phyloP scores from a whole-genome alignment of 1,284 basidiomycete genomes.

The Trametes versicolor region DNA sequence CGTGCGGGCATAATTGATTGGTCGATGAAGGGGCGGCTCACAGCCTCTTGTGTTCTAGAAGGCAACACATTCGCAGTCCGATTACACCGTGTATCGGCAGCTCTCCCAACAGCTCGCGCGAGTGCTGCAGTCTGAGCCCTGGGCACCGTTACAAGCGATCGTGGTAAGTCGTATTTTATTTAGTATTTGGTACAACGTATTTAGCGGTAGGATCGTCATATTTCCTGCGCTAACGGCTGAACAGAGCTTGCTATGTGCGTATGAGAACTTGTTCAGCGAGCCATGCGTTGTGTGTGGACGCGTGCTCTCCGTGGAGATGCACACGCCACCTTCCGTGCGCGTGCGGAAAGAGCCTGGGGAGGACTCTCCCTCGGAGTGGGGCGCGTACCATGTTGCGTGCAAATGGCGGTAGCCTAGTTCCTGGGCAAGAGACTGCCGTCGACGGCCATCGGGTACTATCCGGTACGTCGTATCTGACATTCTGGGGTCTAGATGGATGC shows the following conservation, averaged over 20 bases:
- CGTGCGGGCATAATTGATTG: conserved; percentile 25
- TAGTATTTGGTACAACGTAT: not conserved
- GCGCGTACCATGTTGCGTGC: conserved; percentile 63
- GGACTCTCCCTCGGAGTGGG: conserved; percentile 52
- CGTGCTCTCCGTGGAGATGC: conserved; percentile 71
- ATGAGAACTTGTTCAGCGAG: conserved; percentile 67
- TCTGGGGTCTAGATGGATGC: conserved; percentile 21
- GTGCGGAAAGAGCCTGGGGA: conserved; percentile 53
- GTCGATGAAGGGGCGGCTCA: conserved; percentile 1
- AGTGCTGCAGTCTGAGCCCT: conserved; percentile 63
- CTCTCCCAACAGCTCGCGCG: conserved; percentile 71
- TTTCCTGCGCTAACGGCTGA: conserved; percentile 16
- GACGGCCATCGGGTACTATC: conserved; percentile 17
- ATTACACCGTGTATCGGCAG: conserved; percentile 68
- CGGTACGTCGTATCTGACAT: conserved; percentile 22
- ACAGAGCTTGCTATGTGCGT: conserved; percentile 61
- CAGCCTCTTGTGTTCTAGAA: conserved; percentile 52
- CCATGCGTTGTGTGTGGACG: conserved; percentile 66
- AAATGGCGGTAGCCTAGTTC: conserved; percentile 40
- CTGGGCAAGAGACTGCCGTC: conserved; percentile 20
- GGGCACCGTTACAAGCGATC: conserved; percentile 58
- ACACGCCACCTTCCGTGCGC: conserved; percentile 75
- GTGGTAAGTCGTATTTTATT: conserved; percentile 46
- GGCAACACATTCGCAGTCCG: conserved; percentile 72
- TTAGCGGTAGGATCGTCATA: conserved; percentile 11